Evolutionary conservation across 179 eudicot species (phyloP).

Genomic region (Amaranthus tricolor): DNA sequence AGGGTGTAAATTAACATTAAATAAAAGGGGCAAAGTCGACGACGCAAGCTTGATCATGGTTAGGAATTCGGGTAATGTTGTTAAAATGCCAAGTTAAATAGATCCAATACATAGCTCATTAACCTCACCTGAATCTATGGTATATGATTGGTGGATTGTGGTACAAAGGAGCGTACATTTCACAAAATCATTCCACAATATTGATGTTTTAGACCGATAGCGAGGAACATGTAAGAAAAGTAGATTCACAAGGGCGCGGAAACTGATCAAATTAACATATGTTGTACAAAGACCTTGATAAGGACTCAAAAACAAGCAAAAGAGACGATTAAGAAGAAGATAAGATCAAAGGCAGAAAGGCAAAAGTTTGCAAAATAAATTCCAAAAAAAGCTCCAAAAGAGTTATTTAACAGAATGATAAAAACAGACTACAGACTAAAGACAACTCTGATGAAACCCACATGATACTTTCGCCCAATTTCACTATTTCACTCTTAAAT

Average conservation of each 20-base stretch:
- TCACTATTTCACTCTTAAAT: not conserved
- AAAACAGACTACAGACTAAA: not conserved
- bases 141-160: not conserved
- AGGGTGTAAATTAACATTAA: not conserved
- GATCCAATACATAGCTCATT: not conserved
- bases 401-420: not conserved
- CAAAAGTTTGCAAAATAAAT: not conserved
- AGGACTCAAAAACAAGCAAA: no score
- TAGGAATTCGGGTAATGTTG: no score
- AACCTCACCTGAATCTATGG: not conserved
- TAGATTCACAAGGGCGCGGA: not conserved
- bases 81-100: not conserved
- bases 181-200: not conserved
- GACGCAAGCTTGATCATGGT: not conserved
- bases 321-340: no score
- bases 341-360: not conserved
- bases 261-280: no score
- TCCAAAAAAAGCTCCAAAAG: not conserved
- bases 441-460: slow-evolving; percentile 2
- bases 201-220: not conserved
- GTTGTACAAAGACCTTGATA: no score
- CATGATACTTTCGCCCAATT: not conserved
- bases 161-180: not conserved
- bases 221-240: not conserved
- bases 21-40: not conserved